Evolutionary conservation across 805 yeast species (phyloP), one percentile per base, ranked within the genome.

Genomic region (Komagataella pseudopastoris): DNA sequence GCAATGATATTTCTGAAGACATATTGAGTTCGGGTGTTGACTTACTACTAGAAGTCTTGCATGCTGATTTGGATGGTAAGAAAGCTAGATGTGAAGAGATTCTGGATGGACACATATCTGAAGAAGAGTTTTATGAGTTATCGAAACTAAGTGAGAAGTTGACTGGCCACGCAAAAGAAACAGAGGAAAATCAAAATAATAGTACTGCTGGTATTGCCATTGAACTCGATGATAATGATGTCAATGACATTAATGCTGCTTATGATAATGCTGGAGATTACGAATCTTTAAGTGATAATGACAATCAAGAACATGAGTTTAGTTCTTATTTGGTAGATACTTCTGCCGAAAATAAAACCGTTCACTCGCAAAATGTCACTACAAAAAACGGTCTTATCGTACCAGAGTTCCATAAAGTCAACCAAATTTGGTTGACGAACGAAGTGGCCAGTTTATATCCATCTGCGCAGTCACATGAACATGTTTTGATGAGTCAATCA

Each of bases 1-100:
- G 83, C 10, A 72, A 71, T 49, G 97, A 89, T 62, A 77, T 86
- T n/a, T 78, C 90, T 6, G 88, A 85, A 52, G 86, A 80, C 46
- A 77, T 81, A 1, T 72, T 88, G 2, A 62, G 80, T 18, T 83
- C 93, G 3, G 86, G 89, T 4, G 78, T 88, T 2, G 93, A 86
- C 61, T 69, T 82, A 3, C 60, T 82, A 0, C 58, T 87, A 45
- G 83, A 77, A 55, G 64, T 75, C 1, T 58, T 85, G 53, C 80
- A 72, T 1, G 68, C 64, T 1, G 52, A 65, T 1, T 63, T 71
- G 1, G 80, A 77, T 17, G 55, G 58, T 3, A 76, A 76, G 55
- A 77, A 77, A 49, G 59, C 63, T n/a, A 75, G 72, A 48, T 60
- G 85, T 2, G 79, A 79, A 51, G 72, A 69, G 4, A 69, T 81